phyloP scores from a whole-genome alignment of 805 yeast species.

The Lachancea meyersii region DNA sequence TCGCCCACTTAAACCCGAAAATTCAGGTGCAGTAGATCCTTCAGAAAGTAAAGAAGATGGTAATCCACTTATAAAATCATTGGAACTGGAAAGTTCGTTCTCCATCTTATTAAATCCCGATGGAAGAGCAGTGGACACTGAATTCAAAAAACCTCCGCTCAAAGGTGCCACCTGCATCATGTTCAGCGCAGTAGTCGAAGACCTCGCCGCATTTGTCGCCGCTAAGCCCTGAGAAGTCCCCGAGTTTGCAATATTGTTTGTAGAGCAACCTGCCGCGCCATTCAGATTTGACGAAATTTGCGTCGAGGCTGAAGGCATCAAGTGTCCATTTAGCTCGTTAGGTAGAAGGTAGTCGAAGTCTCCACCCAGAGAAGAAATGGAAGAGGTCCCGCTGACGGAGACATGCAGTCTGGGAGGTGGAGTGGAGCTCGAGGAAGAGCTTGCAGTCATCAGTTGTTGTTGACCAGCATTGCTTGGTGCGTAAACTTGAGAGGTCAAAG shows the following conservation, averaged over 20 bases:
- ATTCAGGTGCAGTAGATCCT: constrained; percentile 2
- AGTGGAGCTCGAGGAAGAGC: constrained; percentile 12
- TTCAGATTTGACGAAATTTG: neutral
- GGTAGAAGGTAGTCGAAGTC: constrained; percentile 16
- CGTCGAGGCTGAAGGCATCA: constrained; percentile 1
- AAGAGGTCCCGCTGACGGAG: constrained; percentile 16
- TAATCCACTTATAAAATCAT: constrained; percentile 7
- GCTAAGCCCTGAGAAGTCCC: neutral
- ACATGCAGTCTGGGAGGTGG: constrained; percentile 21
- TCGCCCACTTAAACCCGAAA: neutral
- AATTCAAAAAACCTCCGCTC: constrained; percentile 4
- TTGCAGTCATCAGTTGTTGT: constrained; percentile 9
- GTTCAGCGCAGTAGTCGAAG: neutral
- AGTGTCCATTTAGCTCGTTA: constrained; percentile 13
- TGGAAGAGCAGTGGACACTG: constrained; percentile 3
- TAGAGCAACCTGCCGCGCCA: neutral
- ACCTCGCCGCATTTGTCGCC: neutral
- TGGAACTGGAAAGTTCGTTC: neutral
- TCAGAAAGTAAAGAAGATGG: constrained; percentile 8
- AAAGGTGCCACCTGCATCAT: constrained; percentile 1
- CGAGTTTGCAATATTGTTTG: neutral
- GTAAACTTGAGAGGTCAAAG: constrained; percentile 4
- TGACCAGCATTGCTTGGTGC: neutral
- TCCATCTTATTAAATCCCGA: constrained; percentile 1
- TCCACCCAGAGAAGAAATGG: constrained; percentile 14